phyloP scores from a whole-genome alignment of 225 moss, liverwort and hornwort species.

The Climacium dendroides region DNA sequence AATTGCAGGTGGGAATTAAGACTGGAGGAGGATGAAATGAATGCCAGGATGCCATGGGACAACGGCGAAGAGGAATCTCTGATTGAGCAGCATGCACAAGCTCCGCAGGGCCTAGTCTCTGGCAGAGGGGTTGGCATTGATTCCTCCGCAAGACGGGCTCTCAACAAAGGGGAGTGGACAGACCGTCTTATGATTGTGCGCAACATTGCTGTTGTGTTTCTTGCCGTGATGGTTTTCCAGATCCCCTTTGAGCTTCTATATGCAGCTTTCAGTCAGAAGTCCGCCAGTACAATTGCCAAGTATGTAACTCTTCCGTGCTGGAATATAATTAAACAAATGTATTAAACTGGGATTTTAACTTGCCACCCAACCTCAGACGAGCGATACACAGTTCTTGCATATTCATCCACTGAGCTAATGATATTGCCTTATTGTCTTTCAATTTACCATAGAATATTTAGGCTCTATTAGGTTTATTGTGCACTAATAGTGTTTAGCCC shows the following conservation, averaged over 20 bases:
- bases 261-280: constrained; percentile 15
- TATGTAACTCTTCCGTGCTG: not conserved
- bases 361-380: not conserved
- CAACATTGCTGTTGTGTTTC: constrained; percentile 53
- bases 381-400: not conserved
- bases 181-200: constrained; percentile 51
- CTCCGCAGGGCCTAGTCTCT: not conserved
- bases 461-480: not conserved
- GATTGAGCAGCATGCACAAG: constrained; percentile 16
- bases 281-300: constrained; percentile 9
- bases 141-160: constrained; percentile 10
- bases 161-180: constrained; percentile 65
- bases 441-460: not conserved
- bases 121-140: constrained; percentile 20
- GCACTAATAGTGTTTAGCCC: not conserved
- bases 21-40: constrained; percentile 46
- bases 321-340: not conserved
- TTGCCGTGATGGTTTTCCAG: constrained; percentile 61
- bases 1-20: constrained; percentile 30
- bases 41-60: constrained; percentile 39
- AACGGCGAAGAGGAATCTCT: constrained; percentile 17
- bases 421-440: not conserved
- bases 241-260: constrained; percentile 73
- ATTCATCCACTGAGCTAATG: not conserved
- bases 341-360: not conserved